Evolutionary conservation across 176 grass and related monocot genomes (phyloP).

Genomic region (Carex scoparia): DNA sequence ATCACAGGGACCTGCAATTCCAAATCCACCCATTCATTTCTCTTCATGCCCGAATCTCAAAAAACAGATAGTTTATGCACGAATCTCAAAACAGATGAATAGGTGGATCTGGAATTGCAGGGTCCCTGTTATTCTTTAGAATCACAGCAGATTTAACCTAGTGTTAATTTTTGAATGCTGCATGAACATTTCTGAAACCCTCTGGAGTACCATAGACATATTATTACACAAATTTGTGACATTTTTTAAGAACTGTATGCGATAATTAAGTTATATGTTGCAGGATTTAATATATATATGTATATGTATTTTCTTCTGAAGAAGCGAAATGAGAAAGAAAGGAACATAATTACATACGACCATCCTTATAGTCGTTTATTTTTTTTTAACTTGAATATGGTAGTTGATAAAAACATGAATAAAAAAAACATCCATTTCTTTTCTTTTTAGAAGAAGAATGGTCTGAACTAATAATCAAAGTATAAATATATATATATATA

Average conservation of each 20-base stretch:
- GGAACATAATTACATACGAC: neutral
- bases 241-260: neutral
- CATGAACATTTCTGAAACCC: neutral
- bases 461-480: neutral
- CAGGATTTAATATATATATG: neutral
- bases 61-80: too few relatives aligned
- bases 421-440: neutral
- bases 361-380: neutral
- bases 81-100: too few relatives aligned
- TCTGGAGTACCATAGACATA: neutral
- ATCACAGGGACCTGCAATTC: too few relatives aligned
- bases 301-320: neutral
- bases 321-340: neutral
- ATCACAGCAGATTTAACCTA: too few relatives aligned
- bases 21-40: too few relatives aligned
- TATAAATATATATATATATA: neutral
- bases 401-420: neutral
- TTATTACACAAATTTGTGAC: neutral
- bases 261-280: neutral
- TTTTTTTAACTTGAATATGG: neutral
- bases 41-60: too few relatives aligned
- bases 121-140: too few relatives aligned
- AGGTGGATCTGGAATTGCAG: too few relatives aligned
- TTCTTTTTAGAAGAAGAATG: neutral
- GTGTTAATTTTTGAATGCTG: neutral